Evolutionary conservation across 495 filamentous ascomycete species (phyloP).

Genomic region (Coniosporium apollinis): DNA sequence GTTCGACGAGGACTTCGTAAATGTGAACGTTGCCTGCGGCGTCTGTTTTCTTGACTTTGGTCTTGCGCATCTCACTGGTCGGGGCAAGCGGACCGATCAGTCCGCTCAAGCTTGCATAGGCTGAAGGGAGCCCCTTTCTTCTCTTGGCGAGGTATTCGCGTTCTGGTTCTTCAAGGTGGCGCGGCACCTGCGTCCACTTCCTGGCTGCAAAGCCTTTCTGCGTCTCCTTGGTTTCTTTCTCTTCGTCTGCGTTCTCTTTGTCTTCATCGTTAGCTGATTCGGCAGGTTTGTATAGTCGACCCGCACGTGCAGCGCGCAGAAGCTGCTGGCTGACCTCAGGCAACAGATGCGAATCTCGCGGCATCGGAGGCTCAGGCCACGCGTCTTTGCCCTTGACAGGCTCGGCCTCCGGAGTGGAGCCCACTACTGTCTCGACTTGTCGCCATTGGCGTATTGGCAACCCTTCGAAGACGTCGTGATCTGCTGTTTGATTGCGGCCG

Average conservation of each 20-base stretch:
- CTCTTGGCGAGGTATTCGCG: constrained; percentile 76
- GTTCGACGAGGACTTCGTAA: constrained; percentile 62
- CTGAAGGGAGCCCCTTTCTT: constrained; percentile 50
- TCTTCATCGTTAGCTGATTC: constrained; percentile 30
- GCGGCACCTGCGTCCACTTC: constrained; percentile 65
- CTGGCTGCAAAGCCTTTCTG: constrained; percentile 49
- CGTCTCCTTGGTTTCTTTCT: constrained; percentile 29
- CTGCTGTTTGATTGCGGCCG: constrained; percentile 46
- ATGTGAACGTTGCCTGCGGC: constrained; percentile 62
- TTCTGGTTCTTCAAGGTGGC: constrained; percentile 56
- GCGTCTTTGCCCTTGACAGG: constrained; percentile 41
- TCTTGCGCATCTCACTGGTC: constrained; percentile 43
- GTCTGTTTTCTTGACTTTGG: constrained; percentile 61
- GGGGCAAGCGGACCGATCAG: constrained; percentile 13
- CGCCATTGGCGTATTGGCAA: constrained; percentile 88
- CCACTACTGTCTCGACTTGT: constrained; percentile 13
- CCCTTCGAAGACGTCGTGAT: constrained; percentile 93
- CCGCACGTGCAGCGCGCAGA: constrained; percentile 66
- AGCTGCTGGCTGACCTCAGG: constrained; percentile 58
- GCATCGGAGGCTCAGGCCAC: constrained; percentile 52
- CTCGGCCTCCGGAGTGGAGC: constrained; percentile 23
- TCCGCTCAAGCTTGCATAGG: constrained; percentile 30
- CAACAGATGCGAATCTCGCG: constrained; percentile 70
- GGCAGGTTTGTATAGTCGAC: constrained; percentile 46
- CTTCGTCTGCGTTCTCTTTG: constrained; percentile 28